Conservation (phyloP, 345 rosid species). For the sweet orange (Citrus sinensis) region DVS_A1.0 CM039163.1:179001-179500, state of each 20-base stretch:
- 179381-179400: too few species aligned
- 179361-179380: too few species aligned
- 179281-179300: too few species aligned
- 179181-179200: background rate
- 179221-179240: background rate
- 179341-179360: too few species aligned
- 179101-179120: constrained; percentile 91
- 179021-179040: constrained; percentile 85
- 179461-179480: too few species aligned
- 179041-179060: constrained; percentile 60
- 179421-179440: accelerated
- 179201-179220: background rate
- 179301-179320: too few species aligned
- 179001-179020: constrained; percentile 90
- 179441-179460: too few species aligned
- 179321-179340: too few species aligned
- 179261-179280: too few species aligned
- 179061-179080: constrained; percentile 64
- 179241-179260: background rate
- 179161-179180: background rate
- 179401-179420: accelerated
- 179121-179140: background rate
- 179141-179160: background rate
- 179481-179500: too few species aligned
- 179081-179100: constrained; percentile 66